Percentiles rank a stretch among this genome's conserved stretches.
Evolutionary conservation across 176 grass and related monocot species (phyloP).

Genomic region (Avena eriantha): DNA sequence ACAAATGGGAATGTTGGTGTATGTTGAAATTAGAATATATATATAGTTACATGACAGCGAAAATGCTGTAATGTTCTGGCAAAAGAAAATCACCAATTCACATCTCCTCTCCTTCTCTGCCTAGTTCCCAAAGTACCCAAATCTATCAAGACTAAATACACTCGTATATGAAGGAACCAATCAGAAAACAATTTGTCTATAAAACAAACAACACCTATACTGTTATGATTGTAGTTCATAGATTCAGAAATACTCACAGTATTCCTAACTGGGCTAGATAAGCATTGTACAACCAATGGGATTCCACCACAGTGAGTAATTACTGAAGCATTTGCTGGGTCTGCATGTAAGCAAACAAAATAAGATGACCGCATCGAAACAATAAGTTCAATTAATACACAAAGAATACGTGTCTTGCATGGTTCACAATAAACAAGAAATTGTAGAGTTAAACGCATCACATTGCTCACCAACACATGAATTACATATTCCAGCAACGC

Average conservation of each 20-base stretch:
- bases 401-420: neutral
- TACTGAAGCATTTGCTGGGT: constrained; percentile 78
- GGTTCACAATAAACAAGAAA: constrained; percentile 21
- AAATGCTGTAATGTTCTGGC: neutral
- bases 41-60: neutral
- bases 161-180: neutral
- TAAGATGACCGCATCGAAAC: neutral
- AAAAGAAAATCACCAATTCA: neutral
- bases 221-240: constrained; percentile 16
- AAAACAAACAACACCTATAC: neutral
- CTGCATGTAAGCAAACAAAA: constrained; percentile 49
- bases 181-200: constrained; percentile 10
- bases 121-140: constrained; percentile 13
- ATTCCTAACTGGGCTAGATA: constrained; percentile 87
- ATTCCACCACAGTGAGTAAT: constrained; percentile 76
- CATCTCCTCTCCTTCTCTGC: neutral
- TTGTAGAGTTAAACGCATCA: neutral
- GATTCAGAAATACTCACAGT: constrained; percentile 70
- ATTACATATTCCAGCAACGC: constrained; percentile 84
- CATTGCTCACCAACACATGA: constrained; percentile 68
- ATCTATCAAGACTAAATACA: neutral
- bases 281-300: constrained; percentile 83
- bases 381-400: neutral
- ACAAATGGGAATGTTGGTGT: constrained; percentile 1
- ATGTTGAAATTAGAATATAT: neutral